Base-by-base conservation (phyloP, 441 rosid species). In the Adansonia madagascariensis region DNA sequence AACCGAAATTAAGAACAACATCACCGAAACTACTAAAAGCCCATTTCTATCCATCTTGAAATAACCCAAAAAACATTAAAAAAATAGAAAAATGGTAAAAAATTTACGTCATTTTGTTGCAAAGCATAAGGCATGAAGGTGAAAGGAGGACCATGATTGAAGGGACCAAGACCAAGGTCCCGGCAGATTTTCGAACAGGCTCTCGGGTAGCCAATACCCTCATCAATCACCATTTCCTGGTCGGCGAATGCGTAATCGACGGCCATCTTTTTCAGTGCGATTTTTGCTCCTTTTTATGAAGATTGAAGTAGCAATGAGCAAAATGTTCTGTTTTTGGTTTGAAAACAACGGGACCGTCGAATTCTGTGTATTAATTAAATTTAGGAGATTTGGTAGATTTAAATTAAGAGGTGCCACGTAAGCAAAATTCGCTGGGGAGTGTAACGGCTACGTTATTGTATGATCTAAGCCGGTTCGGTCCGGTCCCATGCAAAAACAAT, bases 161-260 rank as follows among this genome's bases (percentile, higher is more conserved):
- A 93, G 8, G 86, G 81, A 3, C 81, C 83, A 27, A 39, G 73
- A 10, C 77, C 70, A 4, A 80, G 78, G 66, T 87, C 93, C 63
- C 90, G 82, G 80, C 94, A 92, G 59, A 92, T 85, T 83, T 84
- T 91, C 0, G 92, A 90, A 47, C 86, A 93, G 47, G 97, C 94
- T 82, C 79, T 82, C 4, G 99, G 97, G 86, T 85, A 93, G 0
- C 98, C 98, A 1, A 87, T 84, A 64, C 89, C 85, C 75, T 88
- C 91, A 6, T 91, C 91, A 18, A 89, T 85, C 5, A 24, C 84
- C 82, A 90, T 63, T 46, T 95, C 97, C 22, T 88, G n/a, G n/a
- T 27, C 31, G 31, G 83, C 73, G 83, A 91, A 82, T 3, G 74
- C 69, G 11, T 69, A 81, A 27, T 85, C 86, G 7, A 49, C 70